Evolutionary conservation across 148 eudicot species (phyloP).

Genomic region (Arbutus unedo): DNA sequence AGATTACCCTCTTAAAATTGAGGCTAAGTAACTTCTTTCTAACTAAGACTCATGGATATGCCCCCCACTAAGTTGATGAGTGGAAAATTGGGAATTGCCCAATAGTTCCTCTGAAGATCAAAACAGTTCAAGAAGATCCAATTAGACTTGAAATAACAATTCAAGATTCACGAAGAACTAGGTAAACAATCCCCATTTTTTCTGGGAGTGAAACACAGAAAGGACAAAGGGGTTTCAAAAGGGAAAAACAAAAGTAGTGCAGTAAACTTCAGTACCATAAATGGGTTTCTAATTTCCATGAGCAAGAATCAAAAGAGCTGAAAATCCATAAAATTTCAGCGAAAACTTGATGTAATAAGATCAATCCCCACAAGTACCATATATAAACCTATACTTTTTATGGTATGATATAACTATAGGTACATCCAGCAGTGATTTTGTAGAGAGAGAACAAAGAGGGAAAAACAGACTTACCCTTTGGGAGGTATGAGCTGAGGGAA

Average conservation of each 20-base stretch:
- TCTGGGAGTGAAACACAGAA: neutral
- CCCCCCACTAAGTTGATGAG: neutral
- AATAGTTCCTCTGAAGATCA: neutral
- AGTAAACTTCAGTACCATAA: neutral
- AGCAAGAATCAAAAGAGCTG: conserved; percentile 10
- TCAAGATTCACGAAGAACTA: conserved; percentile 12
- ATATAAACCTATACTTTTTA: neutral
- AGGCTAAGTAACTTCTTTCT: neutral
- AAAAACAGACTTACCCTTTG: conserved; percentile 15
- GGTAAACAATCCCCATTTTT: neutral
- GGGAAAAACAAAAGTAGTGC: neutral
- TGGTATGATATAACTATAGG: neutral
- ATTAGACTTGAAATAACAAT: neutral
- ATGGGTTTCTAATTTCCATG: neutral
- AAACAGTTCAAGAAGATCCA: conserved; percentile 12
- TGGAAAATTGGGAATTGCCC: conserved; percentile 10
- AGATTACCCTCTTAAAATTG: neutral
- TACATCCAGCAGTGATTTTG: neutral
- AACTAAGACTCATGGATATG: too few species aligned
- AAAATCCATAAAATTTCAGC: neutral
- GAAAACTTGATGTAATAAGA: neutral
- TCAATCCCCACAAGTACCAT: neutral
- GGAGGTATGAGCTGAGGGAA: neutral
- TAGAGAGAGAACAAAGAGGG: neutral
- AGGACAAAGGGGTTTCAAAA: neutral